Evolutionary conservation across 441 rosid species (phyloP), one percentile per base, ranked within the genome.

Genomic region (Pelargonium citronellum): DNA sequence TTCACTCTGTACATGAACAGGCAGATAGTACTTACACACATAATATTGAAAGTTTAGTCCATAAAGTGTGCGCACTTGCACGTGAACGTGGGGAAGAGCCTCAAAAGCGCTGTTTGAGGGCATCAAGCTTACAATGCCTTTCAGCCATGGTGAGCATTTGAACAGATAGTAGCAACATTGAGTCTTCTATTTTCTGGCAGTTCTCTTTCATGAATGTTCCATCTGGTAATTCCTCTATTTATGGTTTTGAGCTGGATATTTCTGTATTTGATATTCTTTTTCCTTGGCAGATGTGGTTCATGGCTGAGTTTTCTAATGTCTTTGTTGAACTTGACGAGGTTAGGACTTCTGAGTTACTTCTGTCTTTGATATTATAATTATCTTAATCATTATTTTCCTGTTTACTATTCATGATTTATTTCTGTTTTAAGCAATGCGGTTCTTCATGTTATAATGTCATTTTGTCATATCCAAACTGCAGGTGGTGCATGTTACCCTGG

Each of bases 81-180:
- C 74, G 76, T n/a, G 87, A 83, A 72, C 78, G 69, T 24, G 89
- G 86, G 72, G 83, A 81, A 6, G 92, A 87, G 69, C 80, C 75
- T 74, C 78, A 77, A 16, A 81, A 67, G 12, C 74, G 67, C 69
- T 67, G 80, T 71, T 76, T 91, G 73, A 85, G 92, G 77, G 96
- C 97, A 63, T 83, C 92, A 64, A 86, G 96, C 77, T 78, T 95
- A 82, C 96, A 95, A 73, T 95, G 99, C 78, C 92, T 95, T 69
- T 88, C 98, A 74, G 96, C 96, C 47, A 88, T 95, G 97, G 99
- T 95, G 66, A 30, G 11, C 64, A 24, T 16, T 46, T 19, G 20
- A 22, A 27, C 22, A 22, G 8, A 46, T n/a, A 8, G 3, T 22
- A 24, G 51, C 12, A 19, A 64, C 10, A 7, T 24, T 11, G 24